Evolutionary conservation across 108 stramenopile genomes (phyloP).

Genomic region (Chaetoceros muelleri): DNA sequence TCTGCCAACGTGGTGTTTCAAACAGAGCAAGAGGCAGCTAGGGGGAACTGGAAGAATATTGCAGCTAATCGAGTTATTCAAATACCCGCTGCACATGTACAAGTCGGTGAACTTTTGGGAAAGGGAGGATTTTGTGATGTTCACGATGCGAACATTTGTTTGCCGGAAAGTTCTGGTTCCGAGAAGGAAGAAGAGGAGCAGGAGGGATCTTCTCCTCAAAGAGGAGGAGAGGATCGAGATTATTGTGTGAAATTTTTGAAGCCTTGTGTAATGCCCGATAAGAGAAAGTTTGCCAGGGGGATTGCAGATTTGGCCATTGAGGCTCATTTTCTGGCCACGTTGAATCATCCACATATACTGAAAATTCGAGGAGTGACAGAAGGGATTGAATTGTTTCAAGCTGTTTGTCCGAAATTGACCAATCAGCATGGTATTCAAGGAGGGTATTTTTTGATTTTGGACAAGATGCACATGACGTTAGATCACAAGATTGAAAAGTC

Average conservation of each 20-base stretch:
- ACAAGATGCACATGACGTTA: slow-evolving; percentile 44
- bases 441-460: slow-evolving; percentile 38
- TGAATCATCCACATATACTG: slow-evolving; percentile 62
- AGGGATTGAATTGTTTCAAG: slow-evolving; percentile 27
- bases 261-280: slow-evolving; percentile 38
- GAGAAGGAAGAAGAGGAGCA: slow-evolving; percentile 7
- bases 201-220: neutral
- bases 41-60: neutral
- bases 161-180: slow-evolving; percentile 8
- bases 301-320: slow-evolving; percentile 65
- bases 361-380: slow-evolving; percentile 42
- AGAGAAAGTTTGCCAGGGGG: slow-evolving; percentile 36
- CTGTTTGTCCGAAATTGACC: neutral
- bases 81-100: neutral
- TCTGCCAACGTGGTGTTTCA: neutral
- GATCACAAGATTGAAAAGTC: slow-evolving; percentile 22
- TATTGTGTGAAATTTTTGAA: slow-evolving; percentile 64
- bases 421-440: neutral
- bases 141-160: slow-evolving; percentile 8
- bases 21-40: neutral
- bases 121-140: slow-evolving; percentile 56
- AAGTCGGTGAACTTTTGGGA: slow-evolving; percentile 21
- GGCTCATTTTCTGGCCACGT: slow-evolving; percentile 35
- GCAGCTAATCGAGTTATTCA: neutral
- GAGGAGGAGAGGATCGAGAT: slow-evolving; percentile 1